phyloP scores from a whole-genome alignment of 345 rosid genomes.

The Gossypium ekmanianum region DNA sequence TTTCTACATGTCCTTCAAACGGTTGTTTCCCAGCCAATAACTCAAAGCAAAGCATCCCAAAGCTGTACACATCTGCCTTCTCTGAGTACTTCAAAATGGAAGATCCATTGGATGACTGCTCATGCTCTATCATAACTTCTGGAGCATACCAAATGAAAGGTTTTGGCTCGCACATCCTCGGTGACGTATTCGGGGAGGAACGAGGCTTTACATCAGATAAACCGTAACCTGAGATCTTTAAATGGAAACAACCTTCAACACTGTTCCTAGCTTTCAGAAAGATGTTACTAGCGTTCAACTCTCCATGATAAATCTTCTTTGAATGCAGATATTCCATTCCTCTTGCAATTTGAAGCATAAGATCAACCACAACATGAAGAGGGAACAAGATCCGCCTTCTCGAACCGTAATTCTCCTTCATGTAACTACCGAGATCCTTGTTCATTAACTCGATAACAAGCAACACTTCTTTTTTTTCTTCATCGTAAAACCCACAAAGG shows the following conservation, averaged over 20 bases:
- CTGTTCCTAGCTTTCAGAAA: slow-evolving; percentile 57
- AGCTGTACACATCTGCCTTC: slow-evolving; percentile 94
- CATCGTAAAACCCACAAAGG: slow-evolving; percentile 75
- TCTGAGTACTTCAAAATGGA: slow-evolving; percentile 43
- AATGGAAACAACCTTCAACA: slow-evolving; percentile 68
- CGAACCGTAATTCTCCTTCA: slow-evolving; percentile 44
- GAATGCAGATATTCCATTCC: slow-evolving; percentile 93
- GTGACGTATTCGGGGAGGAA: slow-evolving; percentile 18
- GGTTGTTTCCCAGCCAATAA: slow-evolving; percentile 85
- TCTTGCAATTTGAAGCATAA: slow-evolving; percentile 85
- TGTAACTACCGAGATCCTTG: slow-evolving; percentile 58
- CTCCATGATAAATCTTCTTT: slow-evolving; percentile 56
- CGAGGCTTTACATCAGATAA: slow-evolving; percentile 33
- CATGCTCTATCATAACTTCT: slow-evolving; percentile 56
- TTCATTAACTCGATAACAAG: slow-evolving; percentile 77
- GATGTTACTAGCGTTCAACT: slow-evolving; percentile 64
- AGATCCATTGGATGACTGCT: slow-evolving; percentile 26
- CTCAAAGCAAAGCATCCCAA: slow-evolving; percentile 81
- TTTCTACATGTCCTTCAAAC: slow-evolving; percentile 91
- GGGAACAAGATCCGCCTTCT: slow-evolving; percentile 56
- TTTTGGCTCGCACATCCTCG: slow-evolving; percentile 33
- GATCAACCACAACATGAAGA: slow-evolving; percentile 64
- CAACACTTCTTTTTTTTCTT: slow-evolving; percentile 68
- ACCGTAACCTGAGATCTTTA: slow-evolving; percentile 71
- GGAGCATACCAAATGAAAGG: slow-evolving; percentile 68